Base-by-base conservation (phyloP, 108 stramenopile species). In the Discostella pseudostelligera region DNA sequence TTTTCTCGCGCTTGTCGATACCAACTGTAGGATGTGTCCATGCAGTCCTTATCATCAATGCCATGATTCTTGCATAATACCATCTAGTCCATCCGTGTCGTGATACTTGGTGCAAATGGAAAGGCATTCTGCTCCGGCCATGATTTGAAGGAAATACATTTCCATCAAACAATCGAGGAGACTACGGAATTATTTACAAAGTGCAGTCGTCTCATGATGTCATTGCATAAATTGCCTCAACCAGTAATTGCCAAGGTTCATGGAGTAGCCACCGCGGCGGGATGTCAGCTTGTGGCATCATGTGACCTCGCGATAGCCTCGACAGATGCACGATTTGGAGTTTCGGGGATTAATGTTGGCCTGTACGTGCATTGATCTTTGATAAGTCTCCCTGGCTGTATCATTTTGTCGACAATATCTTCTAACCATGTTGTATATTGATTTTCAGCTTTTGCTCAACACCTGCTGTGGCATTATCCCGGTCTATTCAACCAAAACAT, bases 271-370 rank as follows among this genome's bases (percentile, higher is more conserved):
- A 89, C 86, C 24, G 87, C 86, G 13, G 90, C 90, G 17, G 90
- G 87, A 24, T 92, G 87, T 54, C 90, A 92, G 68, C 73, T 89
- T 9, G 90, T 88, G 21, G 90, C 90, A 44, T 78, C 81, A 19
- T 87, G 87, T 57, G 87, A 92, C 72, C 59, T 89, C 16, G 85
- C 83, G 9, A 64, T 85, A 10, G 83, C 76, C 2, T 78, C 76
- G 12, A 47, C 66, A 17, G 50, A 46, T 56, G 70, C 82, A 17
- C 28, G 39, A 19, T 92, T 87, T 76, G 83, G 83, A 14, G 87
- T 88, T 8, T 83, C 90, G 4, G 90, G 90, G 0, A 88, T 88
- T 39, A 73, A 82, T 19, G 53, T 87, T 29, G 87, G 90, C 8
- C 32, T 92, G 35, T 36, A n/a, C 24, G 53, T 36, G 7, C 28